Evolutionary conservation across 495 filamentous ascomycete genomes (phyloP), one percentile per base, ranked within the genome.

Genomic region (Amorphotheca resinae): DNA sequence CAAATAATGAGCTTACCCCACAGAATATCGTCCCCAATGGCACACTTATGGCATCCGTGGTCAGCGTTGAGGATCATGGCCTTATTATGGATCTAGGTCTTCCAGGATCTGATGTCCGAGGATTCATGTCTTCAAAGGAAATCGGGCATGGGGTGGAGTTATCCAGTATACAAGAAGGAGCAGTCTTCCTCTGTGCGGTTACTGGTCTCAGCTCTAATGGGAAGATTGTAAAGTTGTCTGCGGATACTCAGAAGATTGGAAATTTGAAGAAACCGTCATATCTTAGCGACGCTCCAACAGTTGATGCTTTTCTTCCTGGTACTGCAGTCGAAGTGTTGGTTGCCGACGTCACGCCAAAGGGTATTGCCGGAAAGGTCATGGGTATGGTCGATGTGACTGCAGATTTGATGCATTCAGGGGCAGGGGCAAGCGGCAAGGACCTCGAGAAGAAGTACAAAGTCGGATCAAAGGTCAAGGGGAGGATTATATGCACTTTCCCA

Each of bases 11-110:
- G 0, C 69, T 96, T 25, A 62, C 72, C 7, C 68, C 74, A 38
- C 69, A 77, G 11, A 82, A 85, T 50, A 54, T 95, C 7, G 73
- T 88, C 17, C 63, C 66, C 15, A 77, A 91, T 47, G 66, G 66
- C 42, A 84, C 80, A 44, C 60, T 95, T 15, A 93, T 95, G 68
- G 87, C 88, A 15, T 82, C 86, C 1, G 80, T 98, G 36, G 59
- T 69, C 28, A 96, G 89, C 55, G 80, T 91, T 16, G 91, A 98
- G 62, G 91, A 98, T 50, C 89, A 95, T 59, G 91, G 91, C 52
- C 64, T 93, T 42, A 70, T 96, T 41, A 94, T 96, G 88, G 84
- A 95, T 52, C 64, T 98, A 30, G 84, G 83, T 11, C 68, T 95
- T 17, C 68, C 75, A 34, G 76, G 77, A 36, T 64, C 72, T 14